Conservation (phyloP, 306 rosid species). For the Glycine latifolia region DNA sequence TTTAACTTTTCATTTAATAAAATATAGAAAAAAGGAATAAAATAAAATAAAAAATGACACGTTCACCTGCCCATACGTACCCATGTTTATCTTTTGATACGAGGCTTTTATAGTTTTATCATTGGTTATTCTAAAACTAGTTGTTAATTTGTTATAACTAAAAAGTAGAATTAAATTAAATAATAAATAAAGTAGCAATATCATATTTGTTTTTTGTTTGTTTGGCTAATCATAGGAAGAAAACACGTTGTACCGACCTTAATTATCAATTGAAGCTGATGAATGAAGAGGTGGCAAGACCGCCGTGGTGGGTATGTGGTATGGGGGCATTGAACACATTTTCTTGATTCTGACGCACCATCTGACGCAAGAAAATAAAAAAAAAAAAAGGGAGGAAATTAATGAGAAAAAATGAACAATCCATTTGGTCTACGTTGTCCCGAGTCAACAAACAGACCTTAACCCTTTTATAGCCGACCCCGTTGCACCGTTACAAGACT, state of each 20-base stretch:
- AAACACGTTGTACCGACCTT: not conserved
- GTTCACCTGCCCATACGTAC: too few species aligned
- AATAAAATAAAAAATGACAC: too few species aligned
- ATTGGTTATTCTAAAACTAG: too few species aligned
- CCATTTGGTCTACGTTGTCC: slow-evolving; percentile 57
- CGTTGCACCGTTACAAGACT: slow-evolving; percentile 66
- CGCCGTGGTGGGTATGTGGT: not conserved
- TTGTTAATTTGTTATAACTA: too few species aligned
- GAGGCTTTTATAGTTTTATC: too few species aligned
- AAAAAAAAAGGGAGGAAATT: not conserved
- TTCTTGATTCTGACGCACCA: slow-evolving; percentile 72
- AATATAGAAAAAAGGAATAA: too few species aligned
- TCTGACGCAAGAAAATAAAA: slow-evolving; percentile 64
- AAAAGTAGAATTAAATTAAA: too few species aligned
- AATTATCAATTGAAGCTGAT: not conserved
- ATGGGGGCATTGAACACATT: too few species aligned
- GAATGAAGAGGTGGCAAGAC: not conserved
- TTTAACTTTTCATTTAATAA: not conserved
- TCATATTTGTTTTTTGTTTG: too few species aligned
- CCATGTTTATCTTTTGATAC: too few species aligned
- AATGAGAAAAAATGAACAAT: not conserved
- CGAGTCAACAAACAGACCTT: slow-evolving; percentile 29
- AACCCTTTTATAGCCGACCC: slow-evolving; percentile 64
- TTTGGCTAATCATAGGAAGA: too few species aligned
- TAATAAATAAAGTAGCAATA: too few species aligned